Conservation (phyloP, 169 alveolate species). For the Neospora caninum region DNA sequence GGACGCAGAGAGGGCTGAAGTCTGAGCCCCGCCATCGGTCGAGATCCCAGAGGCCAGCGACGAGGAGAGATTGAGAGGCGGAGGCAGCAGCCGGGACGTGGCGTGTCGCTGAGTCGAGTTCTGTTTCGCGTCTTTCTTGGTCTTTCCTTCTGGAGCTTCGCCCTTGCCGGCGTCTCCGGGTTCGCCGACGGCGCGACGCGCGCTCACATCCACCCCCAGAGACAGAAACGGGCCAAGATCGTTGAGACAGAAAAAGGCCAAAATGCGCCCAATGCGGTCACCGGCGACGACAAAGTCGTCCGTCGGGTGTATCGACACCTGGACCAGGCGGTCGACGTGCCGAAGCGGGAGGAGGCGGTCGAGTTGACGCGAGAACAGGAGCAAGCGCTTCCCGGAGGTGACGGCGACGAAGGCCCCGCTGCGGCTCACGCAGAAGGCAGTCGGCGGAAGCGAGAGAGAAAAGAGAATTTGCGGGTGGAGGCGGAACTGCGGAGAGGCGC, state of each 20-base stretch:
- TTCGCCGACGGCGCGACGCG: no score
- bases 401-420: conserved; percentile 47
- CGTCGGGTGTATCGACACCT: conserved; percentile 65
- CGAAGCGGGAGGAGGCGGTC: conserved; percentile 36
- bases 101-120: no score
- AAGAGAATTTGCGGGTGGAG: not conserved
- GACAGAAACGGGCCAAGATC: not conserved
- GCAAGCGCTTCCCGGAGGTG: conserved; percentile 45
- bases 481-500: not conserved
- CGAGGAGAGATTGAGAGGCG: not conserved
- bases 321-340: conserved; percentile 54
- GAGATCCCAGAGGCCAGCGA: not conserved
- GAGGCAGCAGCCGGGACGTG: no score
- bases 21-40: no score
- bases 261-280: conserved; percentile 45
- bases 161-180: no score
- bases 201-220: not conserved
- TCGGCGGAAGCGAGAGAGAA: conserved; percentile 10
- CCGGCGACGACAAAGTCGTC: conserved; percentile 59
- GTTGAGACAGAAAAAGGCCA: not conserved
- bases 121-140: not conserved
- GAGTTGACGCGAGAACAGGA: conserved; percentile 43
- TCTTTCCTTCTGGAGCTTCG: not conserved
- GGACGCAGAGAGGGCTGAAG: not conserved
- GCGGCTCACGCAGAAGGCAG: conserved; percentile 34